Evolutionary conservation across 2,329 filamentous ascomycete species (phyloP).

Genomic region (Exutisphaerella laricina): DNA sequence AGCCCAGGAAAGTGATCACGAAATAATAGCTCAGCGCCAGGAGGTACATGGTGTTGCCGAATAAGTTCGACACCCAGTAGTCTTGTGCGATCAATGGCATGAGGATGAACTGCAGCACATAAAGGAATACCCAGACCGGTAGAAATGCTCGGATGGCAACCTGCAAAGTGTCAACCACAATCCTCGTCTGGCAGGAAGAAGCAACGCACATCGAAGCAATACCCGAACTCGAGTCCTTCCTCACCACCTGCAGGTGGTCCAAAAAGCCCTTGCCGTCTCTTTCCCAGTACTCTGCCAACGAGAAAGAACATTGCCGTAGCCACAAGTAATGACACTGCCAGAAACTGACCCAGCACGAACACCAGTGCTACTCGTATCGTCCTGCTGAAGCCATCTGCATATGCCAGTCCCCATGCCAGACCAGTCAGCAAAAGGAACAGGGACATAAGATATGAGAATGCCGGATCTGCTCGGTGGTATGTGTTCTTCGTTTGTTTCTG

Average conservation of each 20-base stretch:
- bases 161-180: too few species aligned
- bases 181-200: too few species aligned
- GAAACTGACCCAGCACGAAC: conserved; percentile 55
- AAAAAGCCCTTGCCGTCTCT: conserved; percentile 54
- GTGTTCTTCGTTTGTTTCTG: conserved; percentile 58
- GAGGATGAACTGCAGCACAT: conserved; percentile 61
- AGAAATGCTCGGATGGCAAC: conserved; percentile 63
- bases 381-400: conserved; percentile 41
- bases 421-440: conserved; percentile 55
- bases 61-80: conserved; percentile 53
- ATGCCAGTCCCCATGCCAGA: conserved; percentile 55
- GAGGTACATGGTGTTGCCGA: conserved; percentile 63
- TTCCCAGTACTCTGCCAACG: conserved; percentile 56
- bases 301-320: conserved; percentile 60
- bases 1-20: conserved; percentile 63
- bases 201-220: conserved; percentile 59
- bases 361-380: conserved; percentile 43
- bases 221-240: conserved; percentile 63
- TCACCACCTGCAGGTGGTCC: conserved; percentile 42
- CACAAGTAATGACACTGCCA: conserved; percentile 54
- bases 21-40: conserved; percentile 61
- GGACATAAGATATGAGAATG: conserved; percentile 63
- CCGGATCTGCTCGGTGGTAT: conserved; percentile 64
- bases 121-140: conserved; percentile 61
- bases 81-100: conserved; percentile 55